phyloP scores from a whole-genome alignment of 495 filamentous ascomycete species.

The Lasiosphaeris hirsuta region DNA sequence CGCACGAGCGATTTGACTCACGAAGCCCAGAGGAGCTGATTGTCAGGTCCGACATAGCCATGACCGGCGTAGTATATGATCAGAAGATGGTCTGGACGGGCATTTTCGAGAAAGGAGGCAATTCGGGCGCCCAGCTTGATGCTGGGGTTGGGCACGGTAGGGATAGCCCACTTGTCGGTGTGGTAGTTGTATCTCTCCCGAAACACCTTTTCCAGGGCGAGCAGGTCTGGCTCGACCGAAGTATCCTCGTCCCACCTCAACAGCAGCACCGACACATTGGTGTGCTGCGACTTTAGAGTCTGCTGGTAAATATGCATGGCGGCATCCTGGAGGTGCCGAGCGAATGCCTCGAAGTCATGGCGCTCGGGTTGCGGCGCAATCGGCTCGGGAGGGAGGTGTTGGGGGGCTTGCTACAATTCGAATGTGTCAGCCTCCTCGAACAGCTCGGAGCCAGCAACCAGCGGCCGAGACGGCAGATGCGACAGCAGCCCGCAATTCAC shows the following conservation, averaged over 20 bases:
- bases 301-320: constrained; percentile 53
- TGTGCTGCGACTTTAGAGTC: constrained; percentile 49
- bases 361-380: constrained; percentile 34
- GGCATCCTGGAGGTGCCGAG: constrained; percentile 56
- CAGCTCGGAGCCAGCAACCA: background rate
- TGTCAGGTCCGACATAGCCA: constrained; percentile 47
- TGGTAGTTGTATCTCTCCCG: constrained; percentile 52
- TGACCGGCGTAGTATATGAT: constrained; percentile 57
- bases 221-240: constrained; percentile 46
- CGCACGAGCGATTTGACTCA: constrained; percentile 30
- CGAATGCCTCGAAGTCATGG: constrained; percentile 56
- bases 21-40: constrained; percentile 56
- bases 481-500: background rate
- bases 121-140: constrained; percentile 53
- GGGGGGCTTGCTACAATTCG: constrained; percentile 16
- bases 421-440: constrained; percentile 12
- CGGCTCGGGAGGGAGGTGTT: constrained; percentile 22
- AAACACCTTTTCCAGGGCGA: constrained; percentile 48
- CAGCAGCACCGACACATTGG: constrained; percentile 49
- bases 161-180: constrained; percentile 52
- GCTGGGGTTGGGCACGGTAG: constrained; percentile 47
- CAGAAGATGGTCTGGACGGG: constrained; percentile 50
- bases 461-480: background rate
- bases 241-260: constrained; percentile 55
- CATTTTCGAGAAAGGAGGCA: constrained; percentile 48